A percentile compares a stretch with the other conserved stretches of the same genome.
phyloP scores from a whole-genome alignment of 805 yeast genomes.

The Metschnikowia lachancei region DNA sequence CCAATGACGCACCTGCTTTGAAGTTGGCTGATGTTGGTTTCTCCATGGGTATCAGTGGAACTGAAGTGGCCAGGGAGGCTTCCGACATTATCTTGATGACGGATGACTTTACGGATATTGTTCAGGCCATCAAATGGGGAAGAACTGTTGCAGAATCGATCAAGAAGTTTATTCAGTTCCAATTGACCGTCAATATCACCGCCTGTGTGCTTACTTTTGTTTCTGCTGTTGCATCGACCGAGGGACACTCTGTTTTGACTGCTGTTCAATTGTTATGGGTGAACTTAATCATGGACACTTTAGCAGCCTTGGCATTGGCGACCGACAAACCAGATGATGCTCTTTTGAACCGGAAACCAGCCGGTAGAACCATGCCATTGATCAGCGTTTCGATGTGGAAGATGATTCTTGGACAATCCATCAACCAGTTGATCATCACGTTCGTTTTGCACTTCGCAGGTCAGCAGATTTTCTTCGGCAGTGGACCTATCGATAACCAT shows the following conservation, averaged over 20 bases:
- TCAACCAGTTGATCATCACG: slow-evolving; percentile 75
- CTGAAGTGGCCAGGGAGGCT: slow-evolving; percentile 98
- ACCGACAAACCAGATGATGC: slow-evolving; percentile 93
- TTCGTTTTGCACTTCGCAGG: slow-evolving; percentile 83
- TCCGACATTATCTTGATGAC: slow-evolving; percentile 90
- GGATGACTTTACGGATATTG: slow-evolving; percentile 91
- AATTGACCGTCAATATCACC: slow-evolving; percentile 91
- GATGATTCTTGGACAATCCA: slow-evolving; percentile 89
- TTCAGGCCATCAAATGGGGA: slow-evolving; percentile 98
- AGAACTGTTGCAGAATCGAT: slow-evolving; percentile 93
- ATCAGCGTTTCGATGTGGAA: slow-evolving; percentile 96
- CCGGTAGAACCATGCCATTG: slow-evolving; percentile 73
- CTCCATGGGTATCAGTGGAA: slow-evolving; percentile 98
- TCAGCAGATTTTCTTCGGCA: slow-evolving; percentile 49
- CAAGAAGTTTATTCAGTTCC: slow-evolving; percentile 94
- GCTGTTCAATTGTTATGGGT: slow-evolving; percentile 98
- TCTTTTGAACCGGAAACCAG: slow-evolving; percentile 77
- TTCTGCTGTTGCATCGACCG: slow-evolving; percentile 81
- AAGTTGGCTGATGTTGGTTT: slow-evolving; percentile 97
- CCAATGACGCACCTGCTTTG: slow-evolving; percentile 97
- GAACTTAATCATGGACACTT: slow-evolving; percentile 95
- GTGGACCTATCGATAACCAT: slow-evolving; percentile 34
- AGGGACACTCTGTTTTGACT: slow-evolving; percentile 83
- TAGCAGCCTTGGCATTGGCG: slow-evolving; percentile 96
- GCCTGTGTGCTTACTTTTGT: slow-evolving; percentile 95